phyloP scores from a whole-genome alignment of 805 yeast species.

The Grigorovia transvaalensis region DNA sequence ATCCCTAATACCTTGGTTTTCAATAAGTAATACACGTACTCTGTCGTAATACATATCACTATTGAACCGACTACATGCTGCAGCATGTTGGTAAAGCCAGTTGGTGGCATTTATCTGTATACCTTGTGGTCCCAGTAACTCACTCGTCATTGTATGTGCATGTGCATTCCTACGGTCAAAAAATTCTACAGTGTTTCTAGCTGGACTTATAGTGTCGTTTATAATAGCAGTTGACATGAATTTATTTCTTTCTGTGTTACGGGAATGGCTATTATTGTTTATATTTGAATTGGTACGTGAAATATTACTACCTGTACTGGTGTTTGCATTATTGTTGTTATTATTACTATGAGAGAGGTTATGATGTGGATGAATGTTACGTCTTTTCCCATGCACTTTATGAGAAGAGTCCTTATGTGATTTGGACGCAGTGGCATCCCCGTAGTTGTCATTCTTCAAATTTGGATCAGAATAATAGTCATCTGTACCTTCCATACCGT shows the following conservation, averaged over 20 bases:
- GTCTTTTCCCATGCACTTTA: conserved; percentile 33
- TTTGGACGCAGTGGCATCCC: not conserved
- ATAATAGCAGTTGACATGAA: not conserved
- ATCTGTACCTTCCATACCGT: conserved; percentile 73
- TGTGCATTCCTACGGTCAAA: conserved; percentile 27
- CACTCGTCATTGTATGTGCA: conserved; percentile 21
- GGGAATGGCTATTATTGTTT: not conserved
- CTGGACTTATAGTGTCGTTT: conserved; percentile 19
- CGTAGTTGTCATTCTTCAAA: conserved; percentile 34
- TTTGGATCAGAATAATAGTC: conserved; percentile 71
- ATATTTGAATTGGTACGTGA: no score
- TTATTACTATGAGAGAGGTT: not conserved
- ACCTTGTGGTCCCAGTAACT: conserved; percentile 24
- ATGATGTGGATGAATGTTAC: conserved; percentile 37
- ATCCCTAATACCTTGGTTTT: conserved; percentile 55
- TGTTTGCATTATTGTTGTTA: not conserved
- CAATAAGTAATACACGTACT: conserved; percentile 35
- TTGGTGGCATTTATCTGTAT: conserved; percentile 47
- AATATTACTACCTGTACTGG: not conserved
- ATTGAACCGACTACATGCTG: conserved; percentile 67
- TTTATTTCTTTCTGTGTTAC: conserved; percentile 1
- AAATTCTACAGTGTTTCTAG: conserved; percentile 31
- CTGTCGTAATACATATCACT: conserved; percentile 49
- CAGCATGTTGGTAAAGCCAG: conserved; percentile 80
- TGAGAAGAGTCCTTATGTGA: conserved; percentile 16